Conservation (phyloP, 176 grass and related monocot genomes). For the Melocanna baccifera region DNA sequence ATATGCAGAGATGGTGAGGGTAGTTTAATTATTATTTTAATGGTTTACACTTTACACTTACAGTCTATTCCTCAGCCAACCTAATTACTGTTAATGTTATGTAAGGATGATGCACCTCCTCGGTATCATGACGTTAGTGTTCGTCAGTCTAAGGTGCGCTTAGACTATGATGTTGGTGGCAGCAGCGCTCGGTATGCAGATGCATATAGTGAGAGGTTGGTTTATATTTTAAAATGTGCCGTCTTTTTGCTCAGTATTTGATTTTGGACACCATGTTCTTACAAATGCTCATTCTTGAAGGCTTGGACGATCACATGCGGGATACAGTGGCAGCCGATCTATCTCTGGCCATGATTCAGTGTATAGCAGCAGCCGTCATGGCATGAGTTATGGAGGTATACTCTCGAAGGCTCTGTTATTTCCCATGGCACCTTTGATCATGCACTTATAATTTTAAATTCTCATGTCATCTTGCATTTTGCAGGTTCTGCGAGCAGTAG, state of each 20-base stretch:
- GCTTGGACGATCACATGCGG: slow-evolving; percentile 59
- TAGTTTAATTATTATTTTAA: background rate
- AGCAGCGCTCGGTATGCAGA: slow-evolving; percentile 64
- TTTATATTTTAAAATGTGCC: slow-evolving; percentile 29
- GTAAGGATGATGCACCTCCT: slow-evolving; percentile 62
- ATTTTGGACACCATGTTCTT: slow-evolving; percentile 1
- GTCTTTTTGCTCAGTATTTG: background rate
- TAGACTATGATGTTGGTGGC: slow-evolving; percentile 62
- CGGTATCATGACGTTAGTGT: slow-evolving; percentile 64
- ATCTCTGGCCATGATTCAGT: slow-evolving; percentile 62
- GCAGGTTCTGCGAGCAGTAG: slow-evolving; percentile 52
- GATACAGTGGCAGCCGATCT: slow-evolving; percentile 55
- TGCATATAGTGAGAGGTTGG: slow-evolving; percentile 70
- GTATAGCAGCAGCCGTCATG: slow-evolving; percentile 65
- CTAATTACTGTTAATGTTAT: slow-evolving; percentile 31
- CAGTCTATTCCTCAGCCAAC: background rate
- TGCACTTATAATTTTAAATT: background rate
- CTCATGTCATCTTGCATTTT: slow-evolving; percentile 3
- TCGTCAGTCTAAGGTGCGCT: slow-evolving; percentile 54
- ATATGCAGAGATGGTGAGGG: slow-evolving; percentile 63
- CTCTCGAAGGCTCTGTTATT: slow-evolving; percentile 23
- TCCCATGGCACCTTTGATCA: background rate
- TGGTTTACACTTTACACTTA: background rate
- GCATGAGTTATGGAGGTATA: slow-evolving; percentile 74
- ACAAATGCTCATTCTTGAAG: slow-evolving; percentile 36